These are phyloP conservation scores for Mycogone perniciosa DNA, from an alignment of 2,329 filamentous ascomycete genomes.

Conservation along the genomic window DNA sequence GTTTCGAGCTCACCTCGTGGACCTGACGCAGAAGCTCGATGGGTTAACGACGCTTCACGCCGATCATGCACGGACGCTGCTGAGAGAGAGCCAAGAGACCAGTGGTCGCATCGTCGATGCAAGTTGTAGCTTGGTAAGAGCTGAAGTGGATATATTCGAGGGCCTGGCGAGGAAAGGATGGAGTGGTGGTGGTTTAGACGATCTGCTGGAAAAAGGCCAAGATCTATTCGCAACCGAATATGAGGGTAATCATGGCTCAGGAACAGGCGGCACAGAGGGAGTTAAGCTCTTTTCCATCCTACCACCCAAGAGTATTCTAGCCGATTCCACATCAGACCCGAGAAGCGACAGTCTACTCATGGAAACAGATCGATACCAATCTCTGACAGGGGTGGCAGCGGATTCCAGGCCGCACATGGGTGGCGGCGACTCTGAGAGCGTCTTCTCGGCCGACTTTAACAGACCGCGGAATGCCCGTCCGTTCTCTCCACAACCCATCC, in stretches of 20 bases:
- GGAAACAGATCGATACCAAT: constrained; percentile 51
- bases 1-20: constrained; percentile 57
- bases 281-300: constrained; percentile 58
- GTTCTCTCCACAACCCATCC: constrained; percentile 53
- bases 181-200: constrained; percentile 60
- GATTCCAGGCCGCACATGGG: constrained; percentile 19
- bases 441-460: constrained; percentile 49
- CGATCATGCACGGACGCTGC: constrained; percentile 51
- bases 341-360: constrained; percentile 46
- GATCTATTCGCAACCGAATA: constrained; percentile 51
- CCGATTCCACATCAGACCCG: constrained; percentile 40
- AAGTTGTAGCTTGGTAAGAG: constrained; percentile 58
- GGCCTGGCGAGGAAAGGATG: constrained; percentile 60
- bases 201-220: constrained; percentile 56
- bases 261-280: constrained; percentile 27
- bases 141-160: constrained; percentile 66
- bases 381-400: constrained; percentile 43
- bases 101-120: constrained; percentile 57
- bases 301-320: constrained; percentile 57
- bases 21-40: constrained; percentile 56
- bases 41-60: constrained; percentile 55
- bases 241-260: constrained; percentile 26
- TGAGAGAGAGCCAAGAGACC: constrained; percentile 60
- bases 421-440: constrained; percentile 41
- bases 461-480: constrained; percentile 48